Conservation (phyloP, 768 basidiomycete genomes). For the Thelephora ganbajun region DNA sequence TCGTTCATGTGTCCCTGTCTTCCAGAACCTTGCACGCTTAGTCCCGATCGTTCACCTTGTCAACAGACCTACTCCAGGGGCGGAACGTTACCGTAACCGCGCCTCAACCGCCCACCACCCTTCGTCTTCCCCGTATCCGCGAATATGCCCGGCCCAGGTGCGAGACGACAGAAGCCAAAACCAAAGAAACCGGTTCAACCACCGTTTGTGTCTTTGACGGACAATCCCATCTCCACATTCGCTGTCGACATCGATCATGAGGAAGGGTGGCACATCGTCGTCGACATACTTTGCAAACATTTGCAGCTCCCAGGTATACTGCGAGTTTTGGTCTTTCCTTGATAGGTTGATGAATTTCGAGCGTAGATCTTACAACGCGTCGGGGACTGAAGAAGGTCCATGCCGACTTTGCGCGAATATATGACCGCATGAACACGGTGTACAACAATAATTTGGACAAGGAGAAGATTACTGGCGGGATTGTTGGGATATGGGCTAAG, state of each 20-base stretch:
- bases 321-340: constrained; percentile 4
- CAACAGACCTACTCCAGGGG: too few species aligned
- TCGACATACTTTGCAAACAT: constrained; percentile 30
- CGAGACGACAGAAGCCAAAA: constrained; percentile 8
- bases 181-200: constrained; percentile 3
- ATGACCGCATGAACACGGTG: constrained; percentile 30
- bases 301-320: constrained; percentile 41
- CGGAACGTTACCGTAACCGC: too few species aligned
- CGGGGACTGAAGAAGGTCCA: constrained; percentile 53
- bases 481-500: constrained; percentile 9
- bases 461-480: constrained; percentile 24
- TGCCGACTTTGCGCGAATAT: constrained; percentile 38
- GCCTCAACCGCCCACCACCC: too few species aligned
- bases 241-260: constrained; percentile 33
- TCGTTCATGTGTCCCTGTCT: too few species aligned
- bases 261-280: constrained; percentile 33
- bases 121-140: too few species aligned
- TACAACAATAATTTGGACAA: constrained; percentile 29
- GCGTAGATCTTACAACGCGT: constrained; percentile 38
- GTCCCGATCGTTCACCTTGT: too few species aligned
- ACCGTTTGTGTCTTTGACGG: not conserved
- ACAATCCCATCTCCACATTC: constrained; percentile 9
- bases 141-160: constrained; percentile 18
- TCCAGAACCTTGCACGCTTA: too few species aligned
- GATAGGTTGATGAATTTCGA: not conserved